Conservation (phyloP, 163 green algal species). For the Botryococcus braunii region DNA sequence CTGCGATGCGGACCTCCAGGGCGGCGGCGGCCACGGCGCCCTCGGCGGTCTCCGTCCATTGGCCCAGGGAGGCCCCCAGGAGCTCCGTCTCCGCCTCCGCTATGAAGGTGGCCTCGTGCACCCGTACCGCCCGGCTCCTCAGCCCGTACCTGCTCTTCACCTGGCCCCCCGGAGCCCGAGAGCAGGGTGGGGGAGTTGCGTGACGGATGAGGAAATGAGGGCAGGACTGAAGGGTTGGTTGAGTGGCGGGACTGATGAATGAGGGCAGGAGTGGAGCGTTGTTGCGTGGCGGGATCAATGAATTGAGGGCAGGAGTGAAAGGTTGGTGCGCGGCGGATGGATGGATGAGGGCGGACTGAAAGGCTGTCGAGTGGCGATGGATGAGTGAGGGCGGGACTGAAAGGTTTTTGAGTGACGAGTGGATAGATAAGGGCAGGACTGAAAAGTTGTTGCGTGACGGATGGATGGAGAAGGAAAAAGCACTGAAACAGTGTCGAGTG, state of each 20-base stretch:
- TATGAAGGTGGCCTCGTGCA: slow-evolving; percentile 10
- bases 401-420: too few relatives aligned
- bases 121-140: slow-evolving; percentile 7
- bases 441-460: too few relatives aligned
- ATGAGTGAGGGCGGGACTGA: too few relatives aligned
- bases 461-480: too few relatives aligned
- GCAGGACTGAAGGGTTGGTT: neutral
- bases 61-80: slow-evolving; percentile 11
- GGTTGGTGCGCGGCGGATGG: too few relatives aligned
- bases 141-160: slow-evolving; percentile 10
- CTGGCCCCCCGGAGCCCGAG: neutral
- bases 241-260: neutral
- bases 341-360: too few relatives aligned
- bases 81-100: slow-evolving; percentile 18
- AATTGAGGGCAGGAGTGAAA: too few relatives aligned
- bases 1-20: slow-evolving; percentile 11
- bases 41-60: slow-evolving; percentile 17
- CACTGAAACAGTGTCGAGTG: too few relatives aligned
- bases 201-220: neutral
- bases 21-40: slow-evolving; percentile 13
- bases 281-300: too few relatives aligned
- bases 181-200: neutral
- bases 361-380: too few relatives aligned
- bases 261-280: neutral
- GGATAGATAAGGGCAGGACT: too few relatives aligned